Evolutionary conservation across 495 filamentous ascomycete genomes (phyloP).

Genomic region (Schizothecium vesticola): DNA sequence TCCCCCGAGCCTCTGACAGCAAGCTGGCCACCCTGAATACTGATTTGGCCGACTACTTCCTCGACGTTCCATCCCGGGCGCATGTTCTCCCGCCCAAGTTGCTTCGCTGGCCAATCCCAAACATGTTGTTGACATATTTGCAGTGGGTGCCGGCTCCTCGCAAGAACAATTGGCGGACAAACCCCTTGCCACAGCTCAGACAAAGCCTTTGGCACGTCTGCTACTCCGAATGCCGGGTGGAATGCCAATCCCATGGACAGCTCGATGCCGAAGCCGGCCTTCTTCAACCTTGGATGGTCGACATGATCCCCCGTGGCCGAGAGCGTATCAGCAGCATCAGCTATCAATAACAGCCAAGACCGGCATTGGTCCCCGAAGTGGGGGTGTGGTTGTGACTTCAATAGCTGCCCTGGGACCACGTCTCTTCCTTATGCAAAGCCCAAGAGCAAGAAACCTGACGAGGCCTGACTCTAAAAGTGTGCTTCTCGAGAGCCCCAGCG

Average conservation of each 20-base stretch:
- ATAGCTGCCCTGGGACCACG: constrained; percentile 16
- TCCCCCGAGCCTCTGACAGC: not conserved
- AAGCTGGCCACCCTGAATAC: too few species aligned
- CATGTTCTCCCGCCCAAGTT: constrained; percentile 25
- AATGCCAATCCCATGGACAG: constrained; percentile 10
- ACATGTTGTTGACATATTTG: not conserved
- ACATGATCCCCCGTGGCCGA: constrained; percentile 22
- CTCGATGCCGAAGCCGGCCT: constrained; percentile 22
- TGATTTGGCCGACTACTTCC: too few species aligned
- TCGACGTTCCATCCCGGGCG: constrained; percentile 22
- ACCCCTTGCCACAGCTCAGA: constrained; percentile 25
- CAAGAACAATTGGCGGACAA: constrained; percentile 17
- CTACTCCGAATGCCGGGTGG: constrained; percentile 15
- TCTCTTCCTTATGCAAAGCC: too few species aligned
- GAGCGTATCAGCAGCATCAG: not conserved
- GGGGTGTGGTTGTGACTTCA: constrained; percentile 16
- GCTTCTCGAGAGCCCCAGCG: not conserved
- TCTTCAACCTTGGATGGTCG: constrained; percentile 28
- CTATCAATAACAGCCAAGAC: constrained; percentile 25
- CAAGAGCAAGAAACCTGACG: constrained; percentile 20
- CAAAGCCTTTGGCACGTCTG: not conserved
- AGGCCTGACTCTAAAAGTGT: not conserved
- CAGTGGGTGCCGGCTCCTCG: constrained; percentile 25
- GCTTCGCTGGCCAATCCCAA: not conserved
- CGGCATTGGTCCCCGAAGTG: constrained; percentile 19